These are phyloP conservation scores for Cytospora leucostoma DNA, from an alignment of 2,329 filamentous ascomycete genomes.

Conservation along the genomic window DNA sequence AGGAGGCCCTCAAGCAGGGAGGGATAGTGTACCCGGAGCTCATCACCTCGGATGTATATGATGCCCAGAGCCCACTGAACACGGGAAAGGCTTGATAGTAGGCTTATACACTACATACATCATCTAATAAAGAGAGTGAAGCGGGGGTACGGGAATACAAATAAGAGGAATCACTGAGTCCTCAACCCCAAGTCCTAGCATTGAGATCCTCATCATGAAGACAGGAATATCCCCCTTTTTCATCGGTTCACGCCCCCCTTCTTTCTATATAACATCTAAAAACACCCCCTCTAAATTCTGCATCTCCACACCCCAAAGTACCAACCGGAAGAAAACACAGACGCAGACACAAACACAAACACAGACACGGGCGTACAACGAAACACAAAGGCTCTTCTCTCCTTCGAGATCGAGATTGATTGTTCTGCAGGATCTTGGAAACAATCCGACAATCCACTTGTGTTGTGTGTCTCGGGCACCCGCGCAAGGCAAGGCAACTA, in stretches of 20 bases:
- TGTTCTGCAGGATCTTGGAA: conserved; percentile 21
- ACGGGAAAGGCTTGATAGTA: conserved; percentile 43
- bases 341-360: not conserved
- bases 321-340: not conserved
- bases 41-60: conserved; percentile 60
- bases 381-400: conserved; percentile 20
- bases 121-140: no score
- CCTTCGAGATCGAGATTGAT: conserved; percentile 2
- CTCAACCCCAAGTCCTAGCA: no score
- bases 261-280: not conserved
- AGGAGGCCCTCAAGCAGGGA: conserved; percentile 55
- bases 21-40: conserved; percentile 55
- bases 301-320: not conserved
- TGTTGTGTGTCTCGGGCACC: conserved; percentile 19
- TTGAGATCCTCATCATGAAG: not conserved
- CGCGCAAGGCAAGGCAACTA: not conserved
- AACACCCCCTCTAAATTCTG: not conserved
- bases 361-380: conserved; percentile 18
- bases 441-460: conserved; percentile 6
- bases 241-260: not conserved
- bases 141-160: no score
- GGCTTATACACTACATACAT: not conserved
- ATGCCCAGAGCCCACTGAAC: conserved; percentile 63
- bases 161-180: no score
- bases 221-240: not conserved